Conservation (phyloP, 2,329 filamentous ascomycete genomes). For the Hyphodiscus sp. region DNA sequence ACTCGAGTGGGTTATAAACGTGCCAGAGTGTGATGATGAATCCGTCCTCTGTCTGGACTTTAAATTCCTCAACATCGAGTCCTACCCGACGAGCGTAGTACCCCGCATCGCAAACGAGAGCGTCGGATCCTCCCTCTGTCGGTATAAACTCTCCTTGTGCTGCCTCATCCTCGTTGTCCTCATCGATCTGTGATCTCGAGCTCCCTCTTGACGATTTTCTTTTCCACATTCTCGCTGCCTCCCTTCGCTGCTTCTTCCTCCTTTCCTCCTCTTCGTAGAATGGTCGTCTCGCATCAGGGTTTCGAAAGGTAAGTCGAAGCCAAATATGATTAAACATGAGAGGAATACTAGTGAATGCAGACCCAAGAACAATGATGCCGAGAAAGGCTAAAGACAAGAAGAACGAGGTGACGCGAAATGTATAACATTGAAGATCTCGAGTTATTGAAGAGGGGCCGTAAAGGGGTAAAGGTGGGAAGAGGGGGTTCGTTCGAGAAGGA, state of each 20-base stretch:
- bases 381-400: conserved; percentile 75
- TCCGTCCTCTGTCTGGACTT: conserved; percentile 88
- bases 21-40: conserved; percentile 89
- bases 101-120: conserved; percentile 67
- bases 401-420: conserved; percentile 63
- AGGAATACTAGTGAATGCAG: conserved; percentile 62
- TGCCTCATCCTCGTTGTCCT: conserved; percentile 36
- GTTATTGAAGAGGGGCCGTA: conserved; percentile 68
- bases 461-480: conserved; percentile 78
- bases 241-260: conserved; percentile 48
- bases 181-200: conserved; percentile 27
- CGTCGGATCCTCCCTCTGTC: conserved; percentile 74
- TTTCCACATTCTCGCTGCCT: conserved; percentile 58
- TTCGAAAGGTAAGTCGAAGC: conserved; percentile 48
- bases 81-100: conserved; percentile 88
- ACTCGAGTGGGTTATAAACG: conserved; percentile 75
- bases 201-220: conserved; percentile 35
- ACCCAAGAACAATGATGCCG: conserved; percentile 65
- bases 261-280: conserved; percentile 69
- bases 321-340: conserved; percentile 42
- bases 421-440: conserved; percentile 57
- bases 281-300: conserved; percentile 54
- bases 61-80: conserved; percentile 73
- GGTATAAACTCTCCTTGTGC: conserved; percentile 50
- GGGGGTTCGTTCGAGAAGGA: conserved; percentile 64